Evolutionary conservation across 1,284 basidiomycete genomes (phyloP).

Genomic region (Leccinum ponderosum): DNA sequence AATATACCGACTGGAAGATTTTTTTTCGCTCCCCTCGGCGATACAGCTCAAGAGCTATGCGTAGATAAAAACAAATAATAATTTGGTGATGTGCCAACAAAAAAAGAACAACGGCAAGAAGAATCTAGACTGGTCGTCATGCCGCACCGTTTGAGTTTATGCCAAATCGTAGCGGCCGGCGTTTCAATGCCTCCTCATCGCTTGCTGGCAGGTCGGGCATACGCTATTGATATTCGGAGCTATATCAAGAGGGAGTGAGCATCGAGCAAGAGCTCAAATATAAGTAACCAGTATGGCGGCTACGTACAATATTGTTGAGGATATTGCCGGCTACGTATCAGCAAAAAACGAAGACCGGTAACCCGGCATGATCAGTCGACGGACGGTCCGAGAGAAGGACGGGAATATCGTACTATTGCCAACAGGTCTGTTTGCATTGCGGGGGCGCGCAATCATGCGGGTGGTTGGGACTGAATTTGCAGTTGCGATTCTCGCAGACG

Average conservation of each 20-base stretch:
- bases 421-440: constrained; percentile 44
- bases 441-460: constrained; percentile 41
- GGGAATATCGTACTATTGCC: constrained; percentile 43
- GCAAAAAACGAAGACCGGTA: constrained; percentile 13
- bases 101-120: background rate
- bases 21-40: constrained; percentile 23
- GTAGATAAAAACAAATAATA: constrained; percentile 16
- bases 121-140: constrained; percentile 11
- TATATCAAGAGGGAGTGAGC: constrained; percentile 11
- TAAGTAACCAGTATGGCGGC: background rate
- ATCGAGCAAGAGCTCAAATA: no score
- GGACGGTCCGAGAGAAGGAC: background rate
- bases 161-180: background rate
- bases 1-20: constrained; percentile 19
- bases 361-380: constrained; percentile 3
- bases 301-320: constrained; percentile 48
- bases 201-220: constrained; percentile 41
- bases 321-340: constrained; percentile 36
- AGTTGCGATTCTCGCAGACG: constrained; percentile 40
- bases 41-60: constrained; percentile 24
- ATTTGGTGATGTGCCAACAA: constrained; percentile 24
- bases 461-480: constrained; percentile 50
- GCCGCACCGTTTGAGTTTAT: background rate
- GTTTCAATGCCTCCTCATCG: constrained; percentile 30
- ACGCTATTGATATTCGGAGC: constrained; percentile 41